These are phyloP conservation scores for Alternaria hordeiaustralica DNA, from an alignment of 2,329 filamentous ascomycete species.

Conservation along the genomic window DNA sequence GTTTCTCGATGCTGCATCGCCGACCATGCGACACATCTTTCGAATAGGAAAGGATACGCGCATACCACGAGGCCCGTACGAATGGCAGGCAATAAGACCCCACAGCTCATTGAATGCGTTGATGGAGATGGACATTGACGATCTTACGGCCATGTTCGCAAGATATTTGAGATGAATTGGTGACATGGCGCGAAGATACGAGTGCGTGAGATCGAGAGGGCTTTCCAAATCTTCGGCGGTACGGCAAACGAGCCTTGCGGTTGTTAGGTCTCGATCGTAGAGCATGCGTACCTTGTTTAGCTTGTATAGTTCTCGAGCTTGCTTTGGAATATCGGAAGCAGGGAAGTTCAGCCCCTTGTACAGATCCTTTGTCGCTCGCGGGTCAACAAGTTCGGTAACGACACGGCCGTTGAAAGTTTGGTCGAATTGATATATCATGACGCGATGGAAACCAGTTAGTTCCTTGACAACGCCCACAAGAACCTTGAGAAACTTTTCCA, in stretches of 20 bases:
- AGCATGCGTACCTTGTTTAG: conserved; percentile 87
- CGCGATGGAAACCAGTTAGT: conserved; percentile 86
- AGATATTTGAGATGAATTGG: conserved; percentile 90
- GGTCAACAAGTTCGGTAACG: conserved; percentile 86
- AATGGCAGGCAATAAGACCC: conserved; percentile 87
- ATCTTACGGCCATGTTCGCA: conserved; percentile 86
- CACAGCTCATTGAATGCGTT: conserved; percentile 85
- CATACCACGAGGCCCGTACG: conserved; percentile 80
- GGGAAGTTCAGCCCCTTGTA: conserved; percentile 91
- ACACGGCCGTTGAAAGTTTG: conserved; percentile 81
- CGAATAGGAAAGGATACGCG: conserved; percentile 89
- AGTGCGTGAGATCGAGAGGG: conserved; percentile 82
- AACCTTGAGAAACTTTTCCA: conserved; percentile 79
- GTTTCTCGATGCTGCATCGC: conserved; percentile 84
- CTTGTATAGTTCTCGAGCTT: conserved; percentile 87
- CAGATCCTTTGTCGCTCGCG: conserved; percentile 77
- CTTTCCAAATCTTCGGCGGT: conserved; percentile 73
- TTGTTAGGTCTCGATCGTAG: conserved; percentile 82
- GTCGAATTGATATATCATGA: conserved; percentile 95
- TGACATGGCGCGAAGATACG: conserved; percentile 87
- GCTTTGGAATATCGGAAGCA: conserved; percentile 83
- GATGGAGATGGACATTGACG: conserved; percentile 93
- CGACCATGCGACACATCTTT: conserved; percentile 88
- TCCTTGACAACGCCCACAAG: conserved; percentile 87
- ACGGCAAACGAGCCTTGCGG: conserved; percentile 81